These are phyloP conservation scores for Azolla pinnata DNA, from an alignment of 75 land plant species.

Conservation along the genomic window DNA sequence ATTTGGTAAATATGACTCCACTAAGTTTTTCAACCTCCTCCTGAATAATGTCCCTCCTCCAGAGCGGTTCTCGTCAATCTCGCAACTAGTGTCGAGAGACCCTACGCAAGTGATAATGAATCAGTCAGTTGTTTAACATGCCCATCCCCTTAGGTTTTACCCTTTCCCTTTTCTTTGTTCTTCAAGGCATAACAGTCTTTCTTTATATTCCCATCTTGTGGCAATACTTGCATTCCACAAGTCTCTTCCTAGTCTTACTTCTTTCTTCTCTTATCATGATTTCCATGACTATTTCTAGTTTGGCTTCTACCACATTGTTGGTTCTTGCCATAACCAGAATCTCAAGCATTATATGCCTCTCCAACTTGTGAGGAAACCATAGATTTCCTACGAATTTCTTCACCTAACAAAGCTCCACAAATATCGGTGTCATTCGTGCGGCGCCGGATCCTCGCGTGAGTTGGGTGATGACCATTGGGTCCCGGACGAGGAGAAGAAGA, in stretches of 20 bases:
- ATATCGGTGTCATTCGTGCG: not conserved
- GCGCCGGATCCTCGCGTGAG: not conserved
- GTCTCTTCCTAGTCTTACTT: not conserved
- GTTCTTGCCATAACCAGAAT: not conserved
- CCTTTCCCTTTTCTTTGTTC: not conserved
- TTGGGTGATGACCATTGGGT: too few species aligned
- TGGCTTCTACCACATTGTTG: not conserved
- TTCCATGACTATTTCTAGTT: not conserved
- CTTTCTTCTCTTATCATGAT: not conserved
- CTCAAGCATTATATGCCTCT: not conserved
- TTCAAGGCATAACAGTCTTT: too few species aligned
- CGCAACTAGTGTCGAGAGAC: too few species aligned
- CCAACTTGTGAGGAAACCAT: not conserved
- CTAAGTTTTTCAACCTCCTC: too few species aligned
- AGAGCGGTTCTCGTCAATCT: too few species aligned
- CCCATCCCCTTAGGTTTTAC: not conserved
- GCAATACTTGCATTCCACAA: not conserved
- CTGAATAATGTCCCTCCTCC: too few species aligned
- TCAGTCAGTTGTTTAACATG: not conserved
- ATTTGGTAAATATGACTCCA: too few species aligned
- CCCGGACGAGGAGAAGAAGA: too few species aligned
- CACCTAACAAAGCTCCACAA: not conserved
- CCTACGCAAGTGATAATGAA: not conserved
- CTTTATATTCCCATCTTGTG: not conserved
- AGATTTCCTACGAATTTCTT: not conserved